Base-by-base conservation (phyloP, 176 grass and related monocot genomes). In the Dactylis glomerata region DNA sequence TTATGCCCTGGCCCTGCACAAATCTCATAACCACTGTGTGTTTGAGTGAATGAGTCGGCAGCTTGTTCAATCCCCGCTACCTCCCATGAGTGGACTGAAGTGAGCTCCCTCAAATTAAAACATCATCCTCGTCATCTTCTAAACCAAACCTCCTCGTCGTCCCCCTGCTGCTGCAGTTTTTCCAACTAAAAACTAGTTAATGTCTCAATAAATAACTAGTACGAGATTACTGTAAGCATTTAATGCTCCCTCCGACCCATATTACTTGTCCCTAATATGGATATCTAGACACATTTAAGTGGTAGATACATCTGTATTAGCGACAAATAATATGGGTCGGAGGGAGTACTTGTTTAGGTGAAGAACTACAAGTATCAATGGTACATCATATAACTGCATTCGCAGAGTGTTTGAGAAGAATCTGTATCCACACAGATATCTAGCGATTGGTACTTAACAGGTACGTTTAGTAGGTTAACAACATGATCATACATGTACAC, bases 11-110 rank as follows among this genome's bases (percentile, higher is more conserved):
- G 6, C 23, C 23, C 41, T 44, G 6, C 8, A 31, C 10, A 19
- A 49, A 46, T 73, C 36, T 61, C 33, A 46, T 46, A 47, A 44
- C 23, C 24, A 47, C 59, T 46, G 78, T 66, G 59, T 66, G 58
- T 64, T 66, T 28, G 41, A 66, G 59, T 80, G 78, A 80, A 80
- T 80, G 78, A 80, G 59, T 80, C 78, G 41, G 78, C 78, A 80
- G 78, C 78, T 80, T 62, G 20, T 80, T 80, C 78, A 80, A 80
- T 80, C 78, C 77, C 78, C 78, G 41, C 77, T 80, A 66, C 78
- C 40, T 79, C 59, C 78, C 78, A 80, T 49, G 58, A 49, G 78
- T 80, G 59, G 78, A 45, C 78, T 80, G 59, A 80, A 80, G 78
- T 47, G 62, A 80, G 78, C 78, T 80, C 42, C 78, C 19, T 80